Conservation (phyloP, 495 filamentous ascomycete species). For the Talaromyces liani region DNA sequence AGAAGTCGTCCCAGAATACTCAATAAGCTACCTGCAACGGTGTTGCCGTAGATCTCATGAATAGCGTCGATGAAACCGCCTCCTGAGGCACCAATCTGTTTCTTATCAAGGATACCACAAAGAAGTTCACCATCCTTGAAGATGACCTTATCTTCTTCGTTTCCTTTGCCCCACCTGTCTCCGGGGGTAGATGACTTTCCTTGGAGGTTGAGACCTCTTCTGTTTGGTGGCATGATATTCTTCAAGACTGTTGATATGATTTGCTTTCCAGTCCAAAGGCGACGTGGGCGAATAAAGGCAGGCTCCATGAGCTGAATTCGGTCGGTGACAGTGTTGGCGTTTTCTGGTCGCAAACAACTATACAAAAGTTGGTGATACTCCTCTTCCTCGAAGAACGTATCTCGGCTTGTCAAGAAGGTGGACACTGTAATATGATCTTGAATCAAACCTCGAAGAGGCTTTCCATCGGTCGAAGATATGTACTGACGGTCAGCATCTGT, state of each 20-base stretch:
- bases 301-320: constrained; percentile 74
- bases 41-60: constrained; percentile 89
- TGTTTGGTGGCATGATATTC: constrained; percentile 73
- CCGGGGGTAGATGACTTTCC: constrained; percentile 68
- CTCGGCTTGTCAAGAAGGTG: constrained; percentile 80
- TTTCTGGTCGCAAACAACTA: constrained; percentile 80
- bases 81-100: constrained; percentile 79
- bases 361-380: constrained; percentile 92
- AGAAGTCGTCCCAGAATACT: constrained; percentile 84
- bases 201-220: constrained; percentile 70
- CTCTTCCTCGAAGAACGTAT: constrained; percentile 85
- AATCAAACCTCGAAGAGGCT: constrained; percentile 91
- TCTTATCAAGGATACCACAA: constrained; percentile 90
- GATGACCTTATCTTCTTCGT: constrained; percentile 67
- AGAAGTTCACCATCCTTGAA: constrained; percentile 84
- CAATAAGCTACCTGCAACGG: constrained; percentile 73
- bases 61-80: constrained; percentile 88
- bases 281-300: constrained; percentile 71
- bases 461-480: constrained; percentile 86
- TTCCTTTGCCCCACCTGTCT: constrained; percentile 69
- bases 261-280: constrained; percentile 97
- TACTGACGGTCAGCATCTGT: constrained; percentile 98
- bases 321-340: constrained; percentile 63
- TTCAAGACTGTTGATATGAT: constrained; percentile 87
- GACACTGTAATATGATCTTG: constrained; percentile 98